These are phyloP conservation scores for Alternaria atra DNA, from an alignment of 2,329 filamentous ascomycete genomes.

Conservation along the genomic window DNA sequence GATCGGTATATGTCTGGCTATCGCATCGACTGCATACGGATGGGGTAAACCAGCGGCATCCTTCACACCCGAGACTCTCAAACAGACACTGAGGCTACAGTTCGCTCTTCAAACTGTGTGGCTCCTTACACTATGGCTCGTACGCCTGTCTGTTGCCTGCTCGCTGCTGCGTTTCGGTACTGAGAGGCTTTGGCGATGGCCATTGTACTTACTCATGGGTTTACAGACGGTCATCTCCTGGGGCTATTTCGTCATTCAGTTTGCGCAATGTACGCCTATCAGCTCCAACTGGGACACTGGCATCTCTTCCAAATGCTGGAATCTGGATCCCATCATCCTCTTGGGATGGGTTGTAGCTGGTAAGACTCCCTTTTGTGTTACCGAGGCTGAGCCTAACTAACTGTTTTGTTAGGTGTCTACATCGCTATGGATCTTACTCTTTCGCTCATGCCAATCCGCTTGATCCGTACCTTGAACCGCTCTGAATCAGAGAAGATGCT, in stretches of 20 bases:
- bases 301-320: constrained; percentile 35
- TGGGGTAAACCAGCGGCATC: constrained; percentile 37
- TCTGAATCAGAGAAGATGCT: constrained; percentile 35
- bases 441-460: constrained; percentile 35
- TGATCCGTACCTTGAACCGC: constrained; percentile 34
- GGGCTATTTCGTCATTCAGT: constrained; percentile 37
- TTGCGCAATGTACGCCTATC: constrained; percentile 37
- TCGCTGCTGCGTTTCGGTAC: constrained; percentile 36
- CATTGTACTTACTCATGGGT: constrained; percentile 35
- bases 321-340: constrained; percentile 27
- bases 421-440: constrained; percentile 38
- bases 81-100: constrained; percentile 25
- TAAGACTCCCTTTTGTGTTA: constrained; percentile 11
- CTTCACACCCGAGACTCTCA: constrained; percentile 23
- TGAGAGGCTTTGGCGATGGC: constrained; percentile 27
- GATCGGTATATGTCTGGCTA: constrained; percentile 22
- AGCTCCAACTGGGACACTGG: constrained; percentile 34
- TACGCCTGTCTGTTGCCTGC: constrained; percentile 37
- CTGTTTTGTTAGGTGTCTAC: constrained; percentile 26
- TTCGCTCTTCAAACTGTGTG: constrained; percentile 39
- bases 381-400: background rate
- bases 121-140: constrained; percentile 33
- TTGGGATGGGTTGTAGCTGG: constrained; percentile 37
- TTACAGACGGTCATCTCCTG: constrained; percentile 33
- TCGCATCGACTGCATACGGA: constrained; percentile 26